A percentile compares a stretch with the other conserved stretches of the same genome.
Evolutionary conservation across 495 filamentous ascomycete species (phyloP).

Genomic region (Mycothermus thermophilus): DNA sequence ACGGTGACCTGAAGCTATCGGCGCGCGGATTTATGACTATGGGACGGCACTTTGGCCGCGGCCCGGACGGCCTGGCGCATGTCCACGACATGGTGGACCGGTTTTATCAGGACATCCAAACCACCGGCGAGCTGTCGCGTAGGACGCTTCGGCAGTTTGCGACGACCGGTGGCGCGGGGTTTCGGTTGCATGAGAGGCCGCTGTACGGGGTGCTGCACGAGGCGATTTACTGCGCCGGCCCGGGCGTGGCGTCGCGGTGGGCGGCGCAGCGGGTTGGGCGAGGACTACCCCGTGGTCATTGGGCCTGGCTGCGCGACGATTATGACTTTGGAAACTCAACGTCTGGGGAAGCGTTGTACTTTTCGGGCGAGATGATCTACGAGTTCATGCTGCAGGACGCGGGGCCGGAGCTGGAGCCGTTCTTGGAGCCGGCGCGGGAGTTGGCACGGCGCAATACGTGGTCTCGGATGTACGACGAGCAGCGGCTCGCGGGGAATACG

Average conservation of each 20-base stretch:
- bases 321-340: constrained; percentile 12
- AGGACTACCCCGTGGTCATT: constrained; percentile 12
- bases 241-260: constrained; percentile 18
- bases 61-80: constrained; percentile 43
- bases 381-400: constrained; percentile 29
- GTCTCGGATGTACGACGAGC: constrained; percentile 57
- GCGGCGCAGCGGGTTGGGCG: constrained; percentile 29
- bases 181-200: constrained; percentile 11
- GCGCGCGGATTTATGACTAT: constrained; percentile 58
- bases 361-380: constrained; percentile 85
- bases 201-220: constrained; percentile 18
- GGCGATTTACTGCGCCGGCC: constrained; percentile 12
- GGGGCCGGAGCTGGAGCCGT: constrained; percentile 39
- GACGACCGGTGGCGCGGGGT: neutral
- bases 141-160: constrained; percentile 46
- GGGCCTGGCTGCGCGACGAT: constrained; percentile 24
- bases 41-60: constrained; percentile 58
- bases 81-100: constrained; percentile 42
- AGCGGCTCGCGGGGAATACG: constrained; percentile 51
- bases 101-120: constrained; percentile 23
- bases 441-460: constrained; percentile 53
- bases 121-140: constrained; percentile 42
- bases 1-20: constrained; percentile 9
- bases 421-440: constrained; percentile 48
- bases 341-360: constrained; percentile 45